A percentile compares a stretch with the other conserved stretches of the same genome.
phyloP scores from a whole-genome alignment of 306 rosid genomes.

The Cucurbita argyrosperma region DNA sequence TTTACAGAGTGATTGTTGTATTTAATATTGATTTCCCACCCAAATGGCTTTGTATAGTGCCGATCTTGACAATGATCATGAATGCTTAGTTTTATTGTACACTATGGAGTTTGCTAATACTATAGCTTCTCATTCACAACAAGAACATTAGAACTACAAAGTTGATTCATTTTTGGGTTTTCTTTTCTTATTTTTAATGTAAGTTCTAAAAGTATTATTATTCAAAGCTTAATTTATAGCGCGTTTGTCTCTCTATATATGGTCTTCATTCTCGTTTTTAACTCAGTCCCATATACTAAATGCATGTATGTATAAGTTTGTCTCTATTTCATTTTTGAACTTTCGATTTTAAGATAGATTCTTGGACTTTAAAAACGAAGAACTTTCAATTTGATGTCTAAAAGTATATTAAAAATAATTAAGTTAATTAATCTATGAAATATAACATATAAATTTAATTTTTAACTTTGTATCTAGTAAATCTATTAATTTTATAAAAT shows the following conservation, averaged over 20 bases:
- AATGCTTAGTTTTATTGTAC: not conserved
- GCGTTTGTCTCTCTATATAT: not conserved
- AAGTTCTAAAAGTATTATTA: not conserved
- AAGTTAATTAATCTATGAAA: too few species aligned
- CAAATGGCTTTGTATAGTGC: constrained; percentile 7
- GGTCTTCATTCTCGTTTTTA: too few species aligned
- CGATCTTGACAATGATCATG: not conserved
- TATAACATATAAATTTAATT: too few species aligned
- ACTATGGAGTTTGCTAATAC: not conserved
- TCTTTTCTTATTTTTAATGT: not conserved
- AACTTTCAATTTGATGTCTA: too few species aligned
- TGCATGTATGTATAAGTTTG: too few species aligned
- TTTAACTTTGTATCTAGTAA: too few species aligned
- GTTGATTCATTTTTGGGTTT: not conserved
- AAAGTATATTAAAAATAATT: too few species aligned
- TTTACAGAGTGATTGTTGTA: not conserved
- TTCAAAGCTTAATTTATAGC: not conserved
- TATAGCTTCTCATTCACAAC: not conserved
- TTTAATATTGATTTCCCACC: not conserved
- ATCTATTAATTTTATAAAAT: too few species aligned
- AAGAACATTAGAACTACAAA: not conserved
- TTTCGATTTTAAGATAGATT: too few species aligned
- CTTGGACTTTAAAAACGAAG: too few species aligned
- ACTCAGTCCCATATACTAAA: too few species aligned
- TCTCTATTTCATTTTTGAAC: too few species aligned